Evolutionary conservation across 768 basidiomycete genomes (phyloP), one percentile per base, ranked within the genome.

Genomic region (Hygrocybe coccinea): DNA sequence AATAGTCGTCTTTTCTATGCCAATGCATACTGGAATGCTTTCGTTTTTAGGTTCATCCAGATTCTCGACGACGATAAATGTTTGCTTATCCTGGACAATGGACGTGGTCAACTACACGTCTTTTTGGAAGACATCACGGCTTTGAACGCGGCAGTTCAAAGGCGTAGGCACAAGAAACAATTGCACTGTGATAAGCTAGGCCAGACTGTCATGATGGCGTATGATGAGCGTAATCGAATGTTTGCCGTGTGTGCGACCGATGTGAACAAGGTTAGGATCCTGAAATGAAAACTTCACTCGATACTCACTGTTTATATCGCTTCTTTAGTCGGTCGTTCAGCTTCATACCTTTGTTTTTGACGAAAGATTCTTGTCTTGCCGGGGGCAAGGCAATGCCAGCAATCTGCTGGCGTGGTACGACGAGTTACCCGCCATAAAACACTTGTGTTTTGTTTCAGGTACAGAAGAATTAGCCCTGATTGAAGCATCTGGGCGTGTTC

Each of bases 401-500:
- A 69, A 76, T 38, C 68, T 84, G 9, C 56, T 56, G 2, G 47
- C 59, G 0, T 84, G 81, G 81, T 82, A 79, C 56, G 62, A 0
- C 62, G 56, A 5, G 58, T 55, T 10, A 54, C 55, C 5, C 69
- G 83, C 14, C 55, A 47, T 1, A 68, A 68, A 15, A 68, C 74
- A 29, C 29, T 4, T 29, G 2, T 71, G 74, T 39, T 82, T 84
- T 55, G 69, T 81, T 2, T 65, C 67, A 43, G 79, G 79, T 2
- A 74, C 62, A 33, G 82, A 84, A 58, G 84, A 85, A 53, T 47
- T 85, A 2, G 59, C 79, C 0, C 62, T 84, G 0, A 67, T 83
- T 2, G 83, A 84, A 56, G 71, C 71, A 0, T 58, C 53, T 2
- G 67, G 68, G 0, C 71, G 71, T 15, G 78, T 72, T 1, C 67